A percentile compares a stretch with the other conserved stretches of the same genome.
phyloP scores from a whole-genome alignment of 768 basidiomycete species.

The Kwoniella dendrophila region DNA sequence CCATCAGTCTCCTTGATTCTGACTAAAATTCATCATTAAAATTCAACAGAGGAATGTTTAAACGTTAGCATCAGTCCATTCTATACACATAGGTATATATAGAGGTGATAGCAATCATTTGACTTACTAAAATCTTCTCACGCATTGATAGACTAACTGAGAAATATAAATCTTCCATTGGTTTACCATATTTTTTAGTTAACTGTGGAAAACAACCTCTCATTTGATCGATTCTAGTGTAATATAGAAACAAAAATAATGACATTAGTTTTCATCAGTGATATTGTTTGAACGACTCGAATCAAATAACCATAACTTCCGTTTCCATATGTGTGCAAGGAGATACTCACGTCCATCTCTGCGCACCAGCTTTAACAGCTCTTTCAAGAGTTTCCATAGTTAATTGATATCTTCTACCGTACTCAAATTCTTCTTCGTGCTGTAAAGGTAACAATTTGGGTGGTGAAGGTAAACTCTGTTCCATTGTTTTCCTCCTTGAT shows the following conservation, averaged over 20 bases:
- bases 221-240: constrained; percentile 27
- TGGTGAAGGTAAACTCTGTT: constrained; percentile 21
- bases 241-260: neutral
- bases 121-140: constrained; percentile 44
- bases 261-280: neutral
- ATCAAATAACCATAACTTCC: too few species aligned
- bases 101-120: neutral
- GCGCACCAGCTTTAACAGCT: constrained; percentile 47
- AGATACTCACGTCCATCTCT: constrained; percentile 55
- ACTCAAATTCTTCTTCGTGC: constrained; percentile 27
- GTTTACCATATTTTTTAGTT: constrained; percentile 19
- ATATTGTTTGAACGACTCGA: too few species aligned
- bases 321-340: too few species aligned
- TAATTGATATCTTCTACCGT: constrained; percentile 40
- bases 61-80: neutral
- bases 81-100: neutral
- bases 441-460: constrained; percentile 10
- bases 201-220: constrained; percentile 37
- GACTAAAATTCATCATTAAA: neutral
- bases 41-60: neutral
- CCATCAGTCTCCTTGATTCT: too few species aligned
- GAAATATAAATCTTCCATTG: constrained; percentile 38
- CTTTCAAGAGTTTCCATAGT: constrained; percentile 46
- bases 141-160: constrained; percentile 33
- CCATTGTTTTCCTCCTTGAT: constrained; percentile 10